Conservation (phyloP, 1,284 basidiomycete species). For the Gymnopus androsaceus region DNA sequence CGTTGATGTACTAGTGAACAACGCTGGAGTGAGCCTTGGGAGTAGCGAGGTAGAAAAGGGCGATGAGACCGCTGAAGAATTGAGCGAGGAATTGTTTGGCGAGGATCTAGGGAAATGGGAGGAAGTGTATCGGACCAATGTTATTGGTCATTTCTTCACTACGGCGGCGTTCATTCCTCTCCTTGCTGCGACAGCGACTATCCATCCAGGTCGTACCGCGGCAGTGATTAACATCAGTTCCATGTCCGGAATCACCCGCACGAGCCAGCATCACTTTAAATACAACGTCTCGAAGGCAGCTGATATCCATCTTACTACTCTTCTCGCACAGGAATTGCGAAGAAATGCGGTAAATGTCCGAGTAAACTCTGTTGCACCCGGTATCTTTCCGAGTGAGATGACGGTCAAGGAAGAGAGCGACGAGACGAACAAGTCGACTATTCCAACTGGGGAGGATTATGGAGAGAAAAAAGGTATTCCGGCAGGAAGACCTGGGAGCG, state of each 20-base stretch:
- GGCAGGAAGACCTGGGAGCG: background rate
- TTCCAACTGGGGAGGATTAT: background rate
- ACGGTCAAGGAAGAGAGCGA: constrained; percentile 27
- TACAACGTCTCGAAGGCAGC: constrained; percentile 43
- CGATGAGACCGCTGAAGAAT: background rate
- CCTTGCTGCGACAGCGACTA: background rate
- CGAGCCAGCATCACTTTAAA: constrained; percentile 4
- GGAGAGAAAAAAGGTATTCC: background rate
- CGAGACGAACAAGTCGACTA: background rate
- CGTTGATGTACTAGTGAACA: constrained; percentile 20
- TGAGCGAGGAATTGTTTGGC: background rate
- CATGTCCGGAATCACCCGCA: background rate
- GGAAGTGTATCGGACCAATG: constrained; percentile 4
- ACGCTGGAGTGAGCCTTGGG: background rate
- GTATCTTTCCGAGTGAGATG: constrained; percentile 48
- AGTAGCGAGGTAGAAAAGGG: background rate
- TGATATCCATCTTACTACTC: constrained; percentile 45
- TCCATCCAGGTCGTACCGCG: background rate
- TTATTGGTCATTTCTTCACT: constrained; percentile 3
- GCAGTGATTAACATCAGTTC: background rate
- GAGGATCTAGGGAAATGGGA: background rate
- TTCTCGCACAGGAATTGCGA: constrained; percentile 50
- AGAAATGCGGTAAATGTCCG: constrained; percentile 46
- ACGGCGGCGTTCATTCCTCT: constrained; percentile 4
- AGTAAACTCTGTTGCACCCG: constrained; percentile 48